These are phyloP conservation scores for Chondrus crispus DNA, from an alignment of 23 red algal species.

Conservation along the genomic window DNA sequence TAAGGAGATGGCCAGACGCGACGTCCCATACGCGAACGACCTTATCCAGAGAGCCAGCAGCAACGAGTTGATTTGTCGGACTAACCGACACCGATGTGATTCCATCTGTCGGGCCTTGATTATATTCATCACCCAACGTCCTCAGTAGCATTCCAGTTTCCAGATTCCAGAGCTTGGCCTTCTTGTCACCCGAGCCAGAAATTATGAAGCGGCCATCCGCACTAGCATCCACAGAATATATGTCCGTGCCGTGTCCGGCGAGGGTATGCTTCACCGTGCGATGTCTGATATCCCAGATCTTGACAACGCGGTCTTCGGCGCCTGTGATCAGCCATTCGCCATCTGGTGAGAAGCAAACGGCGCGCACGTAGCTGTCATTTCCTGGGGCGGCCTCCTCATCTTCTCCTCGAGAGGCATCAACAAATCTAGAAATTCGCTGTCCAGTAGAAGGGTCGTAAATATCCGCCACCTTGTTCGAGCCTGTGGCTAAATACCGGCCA, in stretches of 20 bases:
- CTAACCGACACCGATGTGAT: conserved; percentile 85
- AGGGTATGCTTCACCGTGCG: conserved; percentile 67
- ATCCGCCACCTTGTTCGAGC: conserved; percentile 70
- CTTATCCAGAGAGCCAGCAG: conserved; percentile 93
- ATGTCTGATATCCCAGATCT: conserved; percentile 83
- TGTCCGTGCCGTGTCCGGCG: conserved; percentile 73
- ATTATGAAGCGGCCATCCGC: conserved; percentile 74
- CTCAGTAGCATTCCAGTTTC: conserved; percentile 68
- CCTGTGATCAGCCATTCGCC: conserved; percentile 85
- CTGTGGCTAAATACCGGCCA: conserved; percentile 81
- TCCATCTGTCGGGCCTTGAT: conserved; percentile 78
- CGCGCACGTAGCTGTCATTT: conserved; percentile 71
- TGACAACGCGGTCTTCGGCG: conserved; percentile 83
- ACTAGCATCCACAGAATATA: conserved; percentile 91
- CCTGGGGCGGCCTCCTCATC: neutral
- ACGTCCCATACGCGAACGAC: conserved; percentile 93
- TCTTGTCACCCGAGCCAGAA: conserved; percentile 86
- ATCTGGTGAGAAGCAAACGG: conserved; percentile 88
- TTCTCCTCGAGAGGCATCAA: neutral
- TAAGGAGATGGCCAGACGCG: conserved; percentile 44
- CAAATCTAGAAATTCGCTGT: conserved; percentile 65
- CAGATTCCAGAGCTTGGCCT: conserved; percentile 82
- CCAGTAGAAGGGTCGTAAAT: conserved; percentile 86
- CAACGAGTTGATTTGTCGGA: conserved; percentile 74
- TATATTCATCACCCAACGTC: conserved; percentile 66